Evolutionary conservation across 1,284 basidiomycete species (phyloP).

Genomic region (Marasmius oreades): DNA sequence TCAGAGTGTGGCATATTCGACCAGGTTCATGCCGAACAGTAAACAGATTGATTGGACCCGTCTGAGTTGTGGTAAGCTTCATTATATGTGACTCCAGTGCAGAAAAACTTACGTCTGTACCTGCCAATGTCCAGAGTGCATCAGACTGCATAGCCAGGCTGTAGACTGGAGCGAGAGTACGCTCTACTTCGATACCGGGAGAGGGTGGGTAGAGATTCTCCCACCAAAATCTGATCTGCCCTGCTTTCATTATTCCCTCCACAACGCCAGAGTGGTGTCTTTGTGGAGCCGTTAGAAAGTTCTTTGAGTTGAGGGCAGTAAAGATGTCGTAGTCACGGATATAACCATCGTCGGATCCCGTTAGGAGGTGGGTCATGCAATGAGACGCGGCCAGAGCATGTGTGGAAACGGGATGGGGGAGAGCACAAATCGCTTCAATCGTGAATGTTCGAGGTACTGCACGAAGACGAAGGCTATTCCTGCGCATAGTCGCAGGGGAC

Average conservation of each 20-base stretch:
- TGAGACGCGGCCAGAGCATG: constrained; percentile 81
- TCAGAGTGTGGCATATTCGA: constrained; percentile 70
- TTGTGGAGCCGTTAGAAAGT: constrained; percentile 87
- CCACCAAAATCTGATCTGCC: constrained; percentile 90
- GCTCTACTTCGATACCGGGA: constrained; percentile 40
- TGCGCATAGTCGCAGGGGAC: constrained; percentile 60
- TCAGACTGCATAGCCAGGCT: constrained; percentile 88
- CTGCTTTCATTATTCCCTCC: constrained; percentile 89
- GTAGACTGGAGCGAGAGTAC: constrained; percentile 70
- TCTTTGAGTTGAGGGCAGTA: constrained; percentile 82
- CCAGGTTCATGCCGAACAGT: constrained; percentile 93
- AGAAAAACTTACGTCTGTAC: constrained; percentile 54
- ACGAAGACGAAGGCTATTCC: constrained; percentile 34
- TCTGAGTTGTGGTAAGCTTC: constrained; percentile 37
- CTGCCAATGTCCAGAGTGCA: constrained; percentile 86
- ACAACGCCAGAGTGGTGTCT: constrained; percentile 86
- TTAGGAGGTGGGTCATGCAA: constrained; percentile 89
- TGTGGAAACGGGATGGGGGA: constrained; percentile 85
- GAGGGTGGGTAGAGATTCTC: constrained; percentile 53
- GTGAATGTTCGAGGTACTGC: constrained; percentile 61
- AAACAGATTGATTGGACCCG: constrained; percentile 86
- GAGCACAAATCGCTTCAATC: constrained; percentile 91
- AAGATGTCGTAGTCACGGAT: constrained; percentile 94
- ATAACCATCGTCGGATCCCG: constrained; percentile 92
- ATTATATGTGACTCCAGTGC: constrained; percentile 9